Base-by-base conservation (phyloP, 2,329 filamentous ascomycete genomes). In the Huntiella abstrusa region DNA sequence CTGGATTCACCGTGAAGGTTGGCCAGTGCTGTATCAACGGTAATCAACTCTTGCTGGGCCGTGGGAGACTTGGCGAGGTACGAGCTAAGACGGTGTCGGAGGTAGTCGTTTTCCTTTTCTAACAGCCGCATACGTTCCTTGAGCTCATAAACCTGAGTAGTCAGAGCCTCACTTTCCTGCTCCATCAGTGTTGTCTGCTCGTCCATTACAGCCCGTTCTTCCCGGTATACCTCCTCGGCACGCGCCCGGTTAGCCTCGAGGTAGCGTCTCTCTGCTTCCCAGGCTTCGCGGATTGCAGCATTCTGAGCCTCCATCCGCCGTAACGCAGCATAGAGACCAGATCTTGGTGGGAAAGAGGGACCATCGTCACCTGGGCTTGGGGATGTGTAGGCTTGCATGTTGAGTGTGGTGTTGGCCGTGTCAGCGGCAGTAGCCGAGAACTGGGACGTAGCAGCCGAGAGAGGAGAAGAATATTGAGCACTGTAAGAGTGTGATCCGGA, bases 161-260 rank as follows among this genome's bases (percentile, higher is more conserved):
- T 5, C 53, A 71, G 55, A 37, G 51, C 54, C 3, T 54, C 54
- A 54, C 63, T 69, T 52, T 72, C 67, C 11, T 57, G 56, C 16
- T 65, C 57, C 69, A 69, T 72, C 10, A 60, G 55, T 12, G 62
- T 55, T 13, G 66, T 62, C 50, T 71, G 65, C 35, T 69, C 65
- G 44, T 71, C 67, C 65, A 73, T 71, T 47, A 72, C 62, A 43
- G 59, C 60, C 5, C 68, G 65, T 53, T 73, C 69, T 52, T 71
- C 68, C 51, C 65, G 65, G 53, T 72, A 72, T n/a, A 73, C 65
- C 54, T 70, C 66, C 52, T 73, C 70, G 3, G 66, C 69, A 11
- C 68, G 65, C 40, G 64, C 64, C 8, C 70, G 65, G 51, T 68
- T 71, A 5, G 68, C 68, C 53, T 73, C 69, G 47, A 73, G 60